phyloP scores from a whole-genome alignment of 1,139 yeast species.

The Zygosaccharomyces sapae region DNA sequence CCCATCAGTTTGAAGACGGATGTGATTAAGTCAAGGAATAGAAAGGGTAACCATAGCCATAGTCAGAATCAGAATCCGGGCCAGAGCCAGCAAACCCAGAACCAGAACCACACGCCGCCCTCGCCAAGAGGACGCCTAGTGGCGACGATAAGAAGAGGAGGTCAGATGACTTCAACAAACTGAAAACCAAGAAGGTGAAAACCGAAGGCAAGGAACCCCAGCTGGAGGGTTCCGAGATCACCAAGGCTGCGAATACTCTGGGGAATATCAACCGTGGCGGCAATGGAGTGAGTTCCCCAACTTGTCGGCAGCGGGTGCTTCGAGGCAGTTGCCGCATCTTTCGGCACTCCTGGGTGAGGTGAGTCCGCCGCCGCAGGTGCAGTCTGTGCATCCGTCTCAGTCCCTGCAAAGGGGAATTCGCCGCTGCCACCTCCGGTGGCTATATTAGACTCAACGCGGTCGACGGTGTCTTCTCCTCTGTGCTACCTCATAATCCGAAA shows the following conservation, averaged over 20 bases:
- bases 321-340: slow-evolving; percentile 14
- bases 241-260: not conserved
- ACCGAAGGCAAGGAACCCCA: slow-evolving; percentile 35
- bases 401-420: not conserved
- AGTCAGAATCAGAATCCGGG: too few relatives aligned
- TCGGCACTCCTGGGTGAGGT: slow-evolving; percentile 11
- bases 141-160: slow-evolving; percentile 20
- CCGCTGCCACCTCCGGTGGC: slow-evolving; percentile 1
- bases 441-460: not conserved
- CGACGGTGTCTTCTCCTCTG: slow-evolving; percentile 7
- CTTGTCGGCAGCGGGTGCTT: slow-evolving; percentile 8
- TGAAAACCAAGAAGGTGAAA: slow-evolving; percentile 6
- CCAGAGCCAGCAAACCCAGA: too few relatives aligned
- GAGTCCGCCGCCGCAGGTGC: too few relatives aligned
- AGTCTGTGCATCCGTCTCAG: too few relatives aligned
- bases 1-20: slow-evolving; percentile 89
- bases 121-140: slow-evolving; percentile 2
- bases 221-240: not conserved
- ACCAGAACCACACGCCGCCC: too few relatives aligned
- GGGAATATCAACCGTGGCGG: not conserved
- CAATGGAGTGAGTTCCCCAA: slow-evolving; percentile 1
- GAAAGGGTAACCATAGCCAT: slow-evolving; percentile 45
- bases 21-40: slow-evolving; percentile 82
- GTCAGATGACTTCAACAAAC: slow-evolving; percentile 8
- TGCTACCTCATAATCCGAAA: slow-evolving; percentile 8